phyloP scores from a whole-genome alignment of 176 grass and related monocot genomes.

The Aechmea fasciata region DNA sequence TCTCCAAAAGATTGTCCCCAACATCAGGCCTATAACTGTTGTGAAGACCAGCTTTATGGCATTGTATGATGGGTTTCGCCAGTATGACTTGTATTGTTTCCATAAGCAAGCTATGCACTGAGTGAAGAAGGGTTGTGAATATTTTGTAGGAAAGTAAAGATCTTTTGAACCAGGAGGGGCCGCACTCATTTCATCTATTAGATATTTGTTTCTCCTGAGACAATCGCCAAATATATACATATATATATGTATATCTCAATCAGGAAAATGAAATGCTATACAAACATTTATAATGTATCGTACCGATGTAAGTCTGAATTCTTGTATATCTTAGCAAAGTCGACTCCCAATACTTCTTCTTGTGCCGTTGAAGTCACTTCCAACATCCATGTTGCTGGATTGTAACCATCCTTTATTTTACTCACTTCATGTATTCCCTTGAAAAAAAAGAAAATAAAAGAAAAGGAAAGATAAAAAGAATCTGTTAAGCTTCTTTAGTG shows the following conservation, averaged over 20 bases:
- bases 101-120: conserved; percentile 78
- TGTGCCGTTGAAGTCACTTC: conserved; percentile 58
- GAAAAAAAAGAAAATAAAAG: conserved; percentile 9
- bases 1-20: conserved; percentile 78
- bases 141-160: conserved; percentile 53
- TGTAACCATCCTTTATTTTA: conserved; percentile 69
- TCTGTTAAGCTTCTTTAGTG: too few relatives aligned
- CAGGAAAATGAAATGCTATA: neutral
- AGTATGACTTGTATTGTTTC: conserved; percentile 71
- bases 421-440: conserved; percentile 56
- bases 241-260: conserved; percentile 13
- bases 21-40: conserved; percentile 40
- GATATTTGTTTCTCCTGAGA: conserved; percentile 62
- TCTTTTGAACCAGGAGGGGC: conserved; percentile 48
- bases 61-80: conserved; percentile 79
- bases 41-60: conserved; percentile 65
- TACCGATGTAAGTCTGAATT: conserved; percentile 62
- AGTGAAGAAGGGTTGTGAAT: conserved; percentile 47
- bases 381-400: conserved; percentile 92
- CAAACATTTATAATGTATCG: conserved; percentile 4
- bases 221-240: conserved; percentile 17
- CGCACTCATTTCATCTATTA: conserved; percentile 58
- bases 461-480: conserved; percentile 2
- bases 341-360: conserved; percentile 49
- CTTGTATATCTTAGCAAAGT: conserved; percentile 56